Base-by-base conservation (phyloP, 345 rosid genomes). In the Brassica rapa region DNA sequence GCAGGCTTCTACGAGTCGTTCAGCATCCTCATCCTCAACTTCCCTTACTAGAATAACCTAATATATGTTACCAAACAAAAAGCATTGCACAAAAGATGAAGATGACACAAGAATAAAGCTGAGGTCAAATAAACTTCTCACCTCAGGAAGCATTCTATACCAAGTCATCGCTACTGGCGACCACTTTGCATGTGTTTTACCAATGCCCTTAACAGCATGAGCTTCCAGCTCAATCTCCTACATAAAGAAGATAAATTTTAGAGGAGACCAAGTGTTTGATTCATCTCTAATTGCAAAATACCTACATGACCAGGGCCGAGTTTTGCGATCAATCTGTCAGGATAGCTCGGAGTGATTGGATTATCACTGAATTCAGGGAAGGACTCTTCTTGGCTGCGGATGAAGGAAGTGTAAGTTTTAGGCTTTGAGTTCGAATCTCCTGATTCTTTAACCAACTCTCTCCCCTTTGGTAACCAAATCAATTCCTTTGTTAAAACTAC, bases 91-190 rank as follows among this genome's bases (percentile, higher is more conserved):
- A 70, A 75, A 33, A 29, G 53, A 78, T 10, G 30, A 59, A 30
- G 24, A 14, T 35, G 68, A 66, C 1, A 2, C 1, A 65, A 32
- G 6, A 12, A 67, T 14, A 6, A 5, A 37, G 24, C 46, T 66
- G 24, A 39, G 32, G 55, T 60, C 24, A 21, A 19, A 19, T 67
- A 60, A 66, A 10, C 37, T 59, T 32, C 8, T 61, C 76, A 90
- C 98, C 96, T 95, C 96, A 29, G 99, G 97, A 85, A 89, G 93
- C 99, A 95, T 90, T 77, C 94, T 85, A 77, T 93, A 95, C 98
- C 97, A 95, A 73, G 96, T 87, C 55, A 97, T 91, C 35, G 87
- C 99, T 29, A 95, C 99, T 12, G 98, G 97, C 12, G 97, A 95
- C 99, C 99, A 93, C 67, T 93, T 93, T 24, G 98, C 97, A 81